These are phyloP conservation scores for Claviceps arundinis DNA, from an alignment of 2,329 filamentous ascomycete species.

Conservation along the genomic window DNA sequence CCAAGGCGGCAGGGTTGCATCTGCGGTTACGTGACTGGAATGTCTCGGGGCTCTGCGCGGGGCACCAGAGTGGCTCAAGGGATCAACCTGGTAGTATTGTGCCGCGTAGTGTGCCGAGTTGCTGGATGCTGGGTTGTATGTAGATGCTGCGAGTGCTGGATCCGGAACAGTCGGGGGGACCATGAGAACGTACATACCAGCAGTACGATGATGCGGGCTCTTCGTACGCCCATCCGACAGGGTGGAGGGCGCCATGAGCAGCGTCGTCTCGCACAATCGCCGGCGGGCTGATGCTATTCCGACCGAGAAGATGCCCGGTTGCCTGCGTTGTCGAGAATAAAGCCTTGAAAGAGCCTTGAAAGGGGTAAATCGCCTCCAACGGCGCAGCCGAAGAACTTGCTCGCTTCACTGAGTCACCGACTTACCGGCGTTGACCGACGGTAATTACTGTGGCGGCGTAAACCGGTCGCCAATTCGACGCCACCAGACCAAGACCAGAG, in stretches of 20 bases:
- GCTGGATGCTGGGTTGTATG: not conserved
- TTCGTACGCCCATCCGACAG: conserved; percentile 1
- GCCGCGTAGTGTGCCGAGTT: not conserved
- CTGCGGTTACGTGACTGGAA: not conserved
- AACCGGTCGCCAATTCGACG: too few relatives aligned
- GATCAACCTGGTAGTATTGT: not conserved
- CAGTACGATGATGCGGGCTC: conserved; percentile 6
- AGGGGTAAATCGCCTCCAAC: too few relatives aligned
- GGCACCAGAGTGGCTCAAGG: not conserved
- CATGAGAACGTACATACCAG: conserved; percentile 6
- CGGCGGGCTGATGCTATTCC: too few relatives aligned
- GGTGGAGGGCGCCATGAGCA: conserved; percentile 8
- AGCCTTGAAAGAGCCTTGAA: too few relatives aligned
- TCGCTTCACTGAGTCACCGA: too few relatives aligned
- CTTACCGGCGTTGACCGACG: too few relatives aligned
- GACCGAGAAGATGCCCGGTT: too few relatives aligned
- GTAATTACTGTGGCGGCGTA: too few relatives aligned
- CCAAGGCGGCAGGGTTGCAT: not conserved
- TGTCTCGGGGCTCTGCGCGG: not conserved
- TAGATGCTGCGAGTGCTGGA: not conserved
- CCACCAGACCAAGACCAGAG: too few relatives aligned
- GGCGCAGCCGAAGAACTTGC: too few relatives aligned
- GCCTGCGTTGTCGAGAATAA: too few relatives aligned
- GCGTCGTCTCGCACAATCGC: not conserved
- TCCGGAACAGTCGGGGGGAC: conserved; percentile 6